Conservation (phyloP, 441 rosid species). For the Populus hybrid region DNA sequence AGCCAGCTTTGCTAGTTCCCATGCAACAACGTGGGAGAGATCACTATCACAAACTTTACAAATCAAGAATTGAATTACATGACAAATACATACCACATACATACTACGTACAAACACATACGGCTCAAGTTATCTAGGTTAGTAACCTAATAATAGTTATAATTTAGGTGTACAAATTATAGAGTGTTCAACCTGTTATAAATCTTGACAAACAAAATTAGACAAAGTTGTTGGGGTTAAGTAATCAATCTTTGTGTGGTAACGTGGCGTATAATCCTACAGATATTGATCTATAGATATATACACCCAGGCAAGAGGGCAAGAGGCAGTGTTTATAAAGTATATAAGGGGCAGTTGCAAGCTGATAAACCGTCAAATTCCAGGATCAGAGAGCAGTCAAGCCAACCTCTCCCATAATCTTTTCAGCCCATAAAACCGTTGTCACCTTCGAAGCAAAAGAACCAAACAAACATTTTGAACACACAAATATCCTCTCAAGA, state of each 20-base stretch:
- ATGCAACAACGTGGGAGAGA: not conserved
- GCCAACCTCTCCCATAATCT: constrained; percentile 23
- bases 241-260: constrained; percentile 46
- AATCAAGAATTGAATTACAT: not conserved
- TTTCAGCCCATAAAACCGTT: constrained; percentile 23
- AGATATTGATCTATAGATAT: constrained; percentile 18
- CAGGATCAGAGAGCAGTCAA: constrained; percentile 36
- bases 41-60: not conserved
- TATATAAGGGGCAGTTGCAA: constrained; percentile 43
- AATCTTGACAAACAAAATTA: constrained; percentile 22
- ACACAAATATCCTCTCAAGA: not conserved
- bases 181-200: not conserved
- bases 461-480: not conserved
- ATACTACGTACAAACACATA: too few relatives aligned
- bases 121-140: constrained; percentile 1
- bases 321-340: not conserved
- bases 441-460: constrained; percentile 16
- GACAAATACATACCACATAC: too few relatives aligned
- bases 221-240: constrained; percentile 56
- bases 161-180: not conserved
- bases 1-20: not conserved
- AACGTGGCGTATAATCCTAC: constrained; percentile 48
- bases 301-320: constrained; percentile 18
- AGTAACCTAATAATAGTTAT: constrained; percentile 29
- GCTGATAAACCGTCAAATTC: constrained; percentile 57